phyloP scores from a whole-genome alignment of 2,329 filamentous ascomycete genomes.

The Fusarium hainanense region DNA sequence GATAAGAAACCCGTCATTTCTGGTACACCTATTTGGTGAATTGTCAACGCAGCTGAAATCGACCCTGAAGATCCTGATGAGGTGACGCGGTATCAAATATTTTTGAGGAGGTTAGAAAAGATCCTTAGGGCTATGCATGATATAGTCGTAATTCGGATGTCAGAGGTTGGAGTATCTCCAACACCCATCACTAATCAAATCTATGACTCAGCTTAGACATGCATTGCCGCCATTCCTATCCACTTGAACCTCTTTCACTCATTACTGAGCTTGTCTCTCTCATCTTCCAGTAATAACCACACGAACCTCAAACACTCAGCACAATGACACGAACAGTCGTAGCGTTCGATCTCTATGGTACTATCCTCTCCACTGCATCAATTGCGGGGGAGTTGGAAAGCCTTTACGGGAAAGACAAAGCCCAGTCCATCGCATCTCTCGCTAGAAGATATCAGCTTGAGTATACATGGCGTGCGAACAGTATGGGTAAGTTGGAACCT shows the following conservation, averaged over 20 bases:
- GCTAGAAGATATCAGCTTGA: slow-evolving; percentile 80
- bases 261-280: neutral
- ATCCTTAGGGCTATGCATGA: neutral
- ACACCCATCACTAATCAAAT: neutral
- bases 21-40: too few species aligned
- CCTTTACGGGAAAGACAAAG: slow-evolving; percentile 68
- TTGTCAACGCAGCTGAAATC: neutral
- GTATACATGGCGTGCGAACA: slow-evolving; percentile 80
- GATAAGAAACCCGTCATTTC: too few species aligned
- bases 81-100: neutral
- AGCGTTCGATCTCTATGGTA: slow-evolving; percentile 82
- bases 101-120: neutral
- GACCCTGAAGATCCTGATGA: neutral
- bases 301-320: neutral
- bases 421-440: slow-evolving; percentile 65
- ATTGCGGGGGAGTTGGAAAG: slow-evolving; percentile 69
- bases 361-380: slow-evolving; percentile 76
- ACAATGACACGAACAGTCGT: slow-evolving; percentile 59
- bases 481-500: slow-evolving; percentile 69
- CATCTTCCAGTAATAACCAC: neutral
- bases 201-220: neutral
- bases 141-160: neutral
- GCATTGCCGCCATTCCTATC: neutral
- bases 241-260: neutral
- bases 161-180: neutral